Conservation (phyloP, 768 basidiomycete species). For the Rhizopogon sp. region DNA sequence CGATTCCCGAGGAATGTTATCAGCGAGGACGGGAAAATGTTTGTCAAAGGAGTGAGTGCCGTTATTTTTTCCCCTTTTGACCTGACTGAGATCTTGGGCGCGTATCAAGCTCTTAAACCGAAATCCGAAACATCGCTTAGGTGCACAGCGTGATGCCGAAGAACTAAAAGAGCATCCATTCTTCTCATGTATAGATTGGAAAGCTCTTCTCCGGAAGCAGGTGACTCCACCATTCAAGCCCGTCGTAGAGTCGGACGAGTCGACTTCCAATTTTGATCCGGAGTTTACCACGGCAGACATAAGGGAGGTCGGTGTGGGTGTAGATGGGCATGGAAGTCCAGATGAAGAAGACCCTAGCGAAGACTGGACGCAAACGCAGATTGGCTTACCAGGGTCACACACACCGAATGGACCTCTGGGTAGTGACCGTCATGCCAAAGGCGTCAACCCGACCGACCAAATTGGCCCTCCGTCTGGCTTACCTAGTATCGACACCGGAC, state of each 20-base stretch:
- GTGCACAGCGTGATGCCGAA: slow-evolving; percentile 82
- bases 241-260: slow-evolving; percentile 95
- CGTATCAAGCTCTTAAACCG: slow-evolving; percentile 82
- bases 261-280: slow-evolving; percentile 96
- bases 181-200: slow-evolving; percentile 91
- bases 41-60: slow-evolving; percentile 89
- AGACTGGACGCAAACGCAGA: slow-evolving; percentile 43
- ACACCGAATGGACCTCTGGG: slow-evolving; percentile 78
- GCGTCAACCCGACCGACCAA: slow-evolving; percentile 9
- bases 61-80: slow-evolving; percentile 9
- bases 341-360: slow-evolving; percentile 68
- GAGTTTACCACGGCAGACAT: slow-evolving; percentile 96
- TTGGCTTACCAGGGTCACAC: slow-evolving; percentile 38
- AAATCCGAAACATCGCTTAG: slow-evolving; percentile 96
- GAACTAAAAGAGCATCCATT: slow-evolving; percentile 97
- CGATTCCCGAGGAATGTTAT: slow-evolving; percentile 96
- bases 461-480: neutral
- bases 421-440: slow-evolving; percentile 36
- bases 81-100: slow-evolving; percentile 1
- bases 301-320: slow-evolving; percentile 56
- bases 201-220: slow-evolving; percentile 77
- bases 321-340: slow-evolving; percentile 39
- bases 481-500: slow-evolving; percentile 16
- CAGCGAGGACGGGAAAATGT: slow-evolving; percentile 96
- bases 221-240: slow-evolving; percentile 98